phyloP scores from a whole-genome alignment of 2,329 filamentous ascomycete species.

The Pezicula carpinea region DNA sequence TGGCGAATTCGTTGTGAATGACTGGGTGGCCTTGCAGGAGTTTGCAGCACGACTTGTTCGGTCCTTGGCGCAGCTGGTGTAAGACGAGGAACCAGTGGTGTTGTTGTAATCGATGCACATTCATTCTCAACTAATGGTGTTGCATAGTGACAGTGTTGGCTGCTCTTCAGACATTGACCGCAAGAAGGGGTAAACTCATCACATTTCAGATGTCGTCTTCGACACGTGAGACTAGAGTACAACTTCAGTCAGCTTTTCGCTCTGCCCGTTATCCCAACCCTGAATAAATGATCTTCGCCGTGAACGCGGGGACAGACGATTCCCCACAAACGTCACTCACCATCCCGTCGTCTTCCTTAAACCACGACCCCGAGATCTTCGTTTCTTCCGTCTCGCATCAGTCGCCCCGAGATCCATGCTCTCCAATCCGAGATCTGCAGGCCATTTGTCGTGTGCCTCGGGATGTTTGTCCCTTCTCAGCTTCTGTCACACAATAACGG shows the following conservation, averaged over 20 bases:
- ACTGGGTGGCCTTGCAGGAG: background rate
- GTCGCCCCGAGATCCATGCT: background rate
- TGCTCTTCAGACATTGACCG: conserved; percentile 38
- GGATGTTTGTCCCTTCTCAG: background rate
- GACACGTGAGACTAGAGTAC: conserved; percentile 33
- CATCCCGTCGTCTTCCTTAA: conserved; percentile 39
- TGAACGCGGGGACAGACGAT: background rate
- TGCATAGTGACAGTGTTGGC: conserved; percentile 37
- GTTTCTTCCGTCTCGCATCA: conserved; percentile 5
- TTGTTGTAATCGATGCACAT: background rate
- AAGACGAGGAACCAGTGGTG: background rate
- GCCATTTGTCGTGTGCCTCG: background rate
- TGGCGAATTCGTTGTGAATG: background rate
- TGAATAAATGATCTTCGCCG: background rate
- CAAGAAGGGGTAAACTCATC: conserved; percentile 40
- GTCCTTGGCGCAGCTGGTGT: too few relatives aligned
- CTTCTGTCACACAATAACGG: too few relatives aligned
- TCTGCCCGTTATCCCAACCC: background rate
- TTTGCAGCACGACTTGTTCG: too few relatives aligned
- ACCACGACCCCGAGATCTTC: conserved; percentile 35
- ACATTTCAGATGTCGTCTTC: conserved; percentile 41
- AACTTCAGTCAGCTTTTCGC: conserved; percentile 2
- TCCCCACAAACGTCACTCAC: conserved; percentile 9
- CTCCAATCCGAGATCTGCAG: background rate
- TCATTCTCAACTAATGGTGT: background rate